phyloP scores from a whole-genome alignment of 352 stramenopile genomes.

The Lagenidium sp. region DNA sequence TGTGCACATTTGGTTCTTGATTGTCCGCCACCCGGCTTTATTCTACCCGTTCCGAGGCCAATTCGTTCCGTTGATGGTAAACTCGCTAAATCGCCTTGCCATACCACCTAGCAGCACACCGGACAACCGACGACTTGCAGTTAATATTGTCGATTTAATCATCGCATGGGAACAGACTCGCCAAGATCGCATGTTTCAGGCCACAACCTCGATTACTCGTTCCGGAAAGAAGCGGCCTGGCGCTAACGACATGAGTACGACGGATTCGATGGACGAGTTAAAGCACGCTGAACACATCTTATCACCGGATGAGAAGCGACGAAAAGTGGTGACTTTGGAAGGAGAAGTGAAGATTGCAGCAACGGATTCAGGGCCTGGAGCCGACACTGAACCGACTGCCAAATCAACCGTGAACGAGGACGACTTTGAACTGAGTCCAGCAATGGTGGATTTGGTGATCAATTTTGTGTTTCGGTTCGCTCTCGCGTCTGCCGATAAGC shows the following conservation, averaged over 20 bases:
- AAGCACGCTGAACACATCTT: too few relatives aligned
- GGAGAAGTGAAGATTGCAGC: not conserved
- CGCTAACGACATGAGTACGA: not conserved
- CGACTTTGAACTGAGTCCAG: conserved; percentile 78
- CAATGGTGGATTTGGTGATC: conserved; percentile 88
- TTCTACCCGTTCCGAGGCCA: conserved; percentile 90
- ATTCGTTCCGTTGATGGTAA: conserved; percentile 96
- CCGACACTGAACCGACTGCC: too few relatives aligned
- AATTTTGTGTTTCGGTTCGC: conserved; percentile 89
- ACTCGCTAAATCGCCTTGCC: conserved; percentile 93
- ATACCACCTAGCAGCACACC: conserved; percentile 89
- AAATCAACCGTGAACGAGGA: conserved; percentile 38
- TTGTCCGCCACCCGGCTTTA: conserved; percentile 91
- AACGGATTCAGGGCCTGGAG: not conserved
- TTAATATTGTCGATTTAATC: conserved; percentile 94
- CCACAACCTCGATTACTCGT: too few relatives aligned
- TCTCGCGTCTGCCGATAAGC: conserved; percentile 82
- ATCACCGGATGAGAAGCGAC: conserved; percentile 8
- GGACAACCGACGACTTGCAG: conserved; percentile 90
- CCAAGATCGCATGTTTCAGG: conserved; percentile 63
- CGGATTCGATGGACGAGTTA: not conserved
- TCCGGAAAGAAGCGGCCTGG: conserved; percentile 3
- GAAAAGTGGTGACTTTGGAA: not conserved
- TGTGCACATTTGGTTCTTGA: conserved; percentile 97
- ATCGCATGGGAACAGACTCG: conserved; percentile 92